Base-by-base conservation (phyloP, 768 basidiomycete genomes). In the Mycena maculata region DNA sequence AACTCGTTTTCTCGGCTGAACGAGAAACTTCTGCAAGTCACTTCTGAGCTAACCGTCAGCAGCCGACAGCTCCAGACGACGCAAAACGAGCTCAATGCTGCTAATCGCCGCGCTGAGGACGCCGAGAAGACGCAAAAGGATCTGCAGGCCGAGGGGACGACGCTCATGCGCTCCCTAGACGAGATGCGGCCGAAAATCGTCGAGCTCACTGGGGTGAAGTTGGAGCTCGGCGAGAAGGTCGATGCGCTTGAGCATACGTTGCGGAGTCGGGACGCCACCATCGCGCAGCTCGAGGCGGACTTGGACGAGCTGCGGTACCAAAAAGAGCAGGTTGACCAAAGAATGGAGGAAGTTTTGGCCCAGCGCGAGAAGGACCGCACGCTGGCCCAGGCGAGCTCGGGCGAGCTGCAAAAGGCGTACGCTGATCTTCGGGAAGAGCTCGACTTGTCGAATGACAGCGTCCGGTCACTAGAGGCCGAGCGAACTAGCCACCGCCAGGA, bases 151-250 rank as follows among this genome's bases (percentile, higher is more conserved):
- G 94, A 96, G 77, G 93, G 94, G 42, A 88, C 86, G n/a, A 85
- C 82, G 57, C 84, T 96, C 36, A 87, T 95, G 88, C 87, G 84
- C 30, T 89, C 92, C n/a, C 79, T 95, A 65, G 90, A 95, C 68
- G 93, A 95, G 77, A 91, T 95, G 88, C 87, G 91, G 31, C 87
- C 92, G 42, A 95, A 95, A 81, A 89, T 95, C 68, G 89, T 94
- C 23, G 90, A 93, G 74, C 82, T 96, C 59, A 93, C 92, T 3
- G 86, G 88, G 39, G 85, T 83, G 66, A 93, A 90, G 75, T 79
- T 92, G 16, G 87, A 92, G 65, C 83, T 93, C 11, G 82, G 84
- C 47, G 92, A 95, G 67, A 87, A 87, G 71, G 80, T 88, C 48
- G 88, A 87, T 68, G 76, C 77, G 60, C 76, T 93, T 60, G 84